These are phyloP conservation scores for Fusarium miscanthi DNA, from an alignment of 2,329 filamentous ascomycete genomes.

Conservation along the genomic window DNA sequence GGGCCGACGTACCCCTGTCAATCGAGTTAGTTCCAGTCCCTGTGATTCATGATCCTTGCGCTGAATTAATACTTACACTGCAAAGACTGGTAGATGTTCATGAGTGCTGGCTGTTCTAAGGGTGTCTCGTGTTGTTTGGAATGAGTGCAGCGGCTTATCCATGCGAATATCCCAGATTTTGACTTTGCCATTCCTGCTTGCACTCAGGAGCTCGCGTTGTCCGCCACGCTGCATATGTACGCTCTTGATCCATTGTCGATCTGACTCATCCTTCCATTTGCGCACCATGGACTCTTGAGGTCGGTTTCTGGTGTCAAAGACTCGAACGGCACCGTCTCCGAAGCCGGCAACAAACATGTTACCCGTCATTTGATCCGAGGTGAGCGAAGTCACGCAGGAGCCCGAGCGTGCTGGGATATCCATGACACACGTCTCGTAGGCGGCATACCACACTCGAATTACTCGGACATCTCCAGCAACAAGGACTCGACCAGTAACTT, in stretches of 20 bases:
- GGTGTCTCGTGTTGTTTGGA: constrained; percentile 79
- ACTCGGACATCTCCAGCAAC: constrained; percentile 96
- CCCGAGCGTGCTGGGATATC: constrained; percentile 96
- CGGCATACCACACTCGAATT: constrained; percentile 95
- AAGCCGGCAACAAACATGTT: constrained; percentile 97
- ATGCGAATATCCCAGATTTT: constrained; percentile 96
- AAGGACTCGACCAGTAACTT: constrained; percentile 94
- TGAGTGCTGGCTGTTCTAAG: constrained; percentile 90
- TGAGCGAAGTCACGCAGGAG: constrained; percentile 94
- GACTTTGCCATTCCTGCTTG: constrained; percentile 91
- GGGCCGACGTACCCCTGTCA: constrained; percentile 83
- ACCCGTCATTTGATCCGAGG: constrained; percentile 97
- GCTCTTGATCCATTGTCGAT: constrained; percentile 92
- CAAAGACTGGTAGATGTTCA: constrained; percentile 96
- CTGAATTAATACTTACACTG: constrained; percentile 72
- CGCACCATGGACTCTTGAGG: constrained; percentile 93
- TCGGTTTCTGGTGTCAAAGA: constrained; percentile 89
- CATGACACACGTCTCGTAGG: constrained; percentile 89
- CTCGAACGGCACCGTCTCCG: constrained; percentile 91
- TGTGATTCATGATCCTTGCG: neutral
- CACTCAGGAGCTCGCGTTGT: constrained; percentile 88
- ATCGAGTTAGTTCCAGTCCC: constrained; percentile 43
- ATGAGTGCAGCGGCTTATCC: constrained; percentile 79
- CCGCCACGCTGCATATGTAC: constrained; percentile 97
- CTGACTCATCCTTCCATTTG: constrained; percentile 91